A percentile compares a stretch with the other conserved stretches of the same genome.
Conservation (phyloP, 495 filamentous ascomycete species). For the Copromyces sp. region DNA sequence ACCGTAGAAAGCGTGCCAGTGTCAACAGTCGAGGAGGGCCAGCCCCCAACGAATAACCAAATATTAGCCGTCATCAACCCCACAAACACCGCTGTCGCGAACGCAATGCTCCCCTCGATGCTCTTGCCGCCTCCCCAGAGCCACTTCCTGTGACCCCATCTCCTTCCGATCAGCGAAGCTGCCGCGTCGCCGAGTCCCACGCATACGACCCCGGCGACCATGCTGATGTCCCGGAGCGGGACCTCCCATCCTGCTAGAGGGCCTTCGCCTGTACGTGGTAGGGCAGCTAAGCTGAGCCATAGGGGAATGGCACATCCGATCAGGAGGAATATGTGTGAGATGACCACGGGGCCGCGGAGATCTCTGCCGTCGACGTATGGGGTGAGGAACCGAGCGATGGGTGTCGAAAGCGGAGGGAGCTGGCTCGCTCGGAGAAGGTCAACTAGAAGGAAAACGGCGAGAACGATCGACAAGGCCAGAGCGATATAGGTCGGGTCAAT, state of each 20-base stretch:
- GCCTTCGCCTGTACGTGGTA: constrained; percentile 40
- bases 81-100: constrained; percentile 64
- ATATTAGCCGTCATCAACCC: constrained; percentile 61
- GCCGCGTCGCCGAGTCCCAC: constrained; percentile 94
- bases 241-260: constrained; percentile 67
- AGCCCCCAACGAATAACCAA: constrained; percentile 69
- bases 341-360: constrained; percentile 83
- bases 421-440: constrained; percentile 86
- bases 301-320: constrained; percentile 93
- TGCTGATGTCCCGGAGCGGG: constrained; percentile 58
- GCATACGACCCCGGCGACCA: constrained; percentile 85
- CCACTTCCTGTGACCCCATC: constrained; percentile 84
- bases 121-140: constrained; percentile 95
- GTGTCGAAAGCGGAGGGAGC: constrained; percentile 75
- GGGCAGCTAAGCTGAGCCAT: constrained; percentile 73
- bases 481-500: constrained; percentile 77
- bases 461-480: constrained; percentile 61
- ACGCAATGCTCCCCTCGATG: constrained; percentile 81
- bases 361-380: constrained; percentile 95
- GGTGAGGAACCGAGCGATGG: constrained; percentile 73
- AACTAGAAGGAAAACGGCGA: constrained; percentile 75
- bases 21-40: constrained; percentile 35
- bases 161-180: constrained; percentile 82
- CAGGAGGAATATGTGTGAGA: constrained; percentile 90
- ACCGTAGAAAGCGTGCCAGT: not conserved